Conservation (phyloP, 108 stramenopile genomes). For the Cyclotella atomus region DNA sequence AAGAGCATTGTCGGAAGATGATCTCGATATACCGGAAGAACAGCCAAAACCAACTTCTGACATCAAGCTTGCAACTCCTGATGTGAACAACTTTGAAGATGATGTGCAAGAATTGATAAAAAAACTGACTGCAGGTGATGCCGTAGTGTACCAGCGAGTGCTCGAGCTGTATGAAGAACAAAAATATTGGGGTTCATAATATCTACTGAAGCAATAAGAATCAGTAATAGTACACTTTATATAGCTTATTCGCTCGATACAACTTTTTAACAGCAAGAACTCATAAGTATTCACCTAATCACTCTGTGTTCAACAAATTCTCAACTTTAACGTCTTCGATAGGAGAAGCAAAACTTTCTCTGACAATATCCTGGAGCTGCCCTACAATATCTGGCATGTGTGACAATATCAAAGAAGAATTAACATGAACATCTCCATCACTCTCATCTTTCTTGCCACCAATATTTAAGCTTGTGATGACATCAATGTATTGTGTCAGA, state of each 20-base stretch:
- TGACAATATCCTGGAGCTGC: conserved; percentile 12
- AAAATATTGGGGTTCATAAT: conserved; percentile 3
- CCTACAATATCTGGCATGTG: conserved; percentile 44
- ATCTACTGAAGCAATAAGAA: neutral
- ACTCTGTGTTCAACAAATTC: too few relatives aligned
- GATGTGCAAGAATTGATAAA: conserved; percentile 18
- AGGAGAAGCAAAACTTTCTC: conserved; percentile 16
- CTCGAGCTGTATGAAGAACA: conserved; percentile 22
- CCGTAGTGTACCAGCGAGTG: conserved; percentile 9
- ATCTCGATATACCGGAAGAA: neutral
- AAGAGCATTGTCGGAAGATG: neutral
- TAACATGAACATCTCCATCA: neutral
- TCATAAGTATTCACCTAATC: too few relatives aligned
- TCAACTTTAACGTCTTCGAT: conserved; percentile 25
- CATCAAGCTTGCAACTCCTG: neutral
- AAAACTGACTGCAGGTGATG: conserved; percentile 9
- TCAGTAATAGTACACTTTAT: neutral
- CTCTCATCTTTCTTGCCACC: neutral
- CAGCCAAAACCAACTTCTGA: neutral
- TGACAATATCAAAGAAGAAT: conserved; percentile 25
- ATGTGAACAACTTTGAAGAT: conserved; percentile 5
- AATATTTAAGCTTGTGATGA: conserved; percentile 40
- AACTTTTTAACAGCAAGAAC: too few relatives aligned
- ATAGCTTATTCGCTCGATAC: too few relatives aligned
- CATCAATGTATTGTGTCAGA: conserved; percentile 70